Evolutionary conservation across 148 eudicot genomes (phyloP).

Genomic region (Fallopia convolvulus): DNA sequence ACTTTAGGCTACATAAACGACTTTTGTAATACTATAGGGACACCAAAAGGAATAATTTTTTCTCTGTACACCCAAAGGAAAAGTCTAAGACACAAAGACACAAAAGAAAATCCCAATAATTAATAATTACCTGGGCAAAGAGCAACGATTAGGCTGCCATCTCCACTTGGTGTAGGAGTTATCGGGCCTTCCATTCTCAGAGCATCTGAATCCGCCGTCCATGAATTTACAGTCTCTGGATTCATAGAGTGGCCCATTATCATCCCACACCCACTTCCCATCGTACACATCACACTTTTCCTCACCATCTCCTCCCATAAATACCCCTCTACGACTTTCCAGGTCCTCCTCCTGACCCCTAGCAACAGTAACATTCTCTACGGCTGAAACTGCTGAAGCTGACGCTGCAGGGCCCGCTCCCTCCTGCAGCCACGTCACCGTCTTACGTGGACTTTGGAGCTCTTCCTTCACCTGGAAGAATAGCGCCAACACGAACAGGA

Average conservation of each 20-base stretch:
- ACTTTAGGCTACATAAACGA: too few relatives aligned
- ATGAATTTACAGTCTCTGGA: slow-evolving; percentile 62
- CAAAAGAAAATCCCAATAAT: too few relatives aligned
- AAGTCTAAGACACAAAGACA: too few relatives aligned
- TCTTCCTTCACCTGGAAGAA: not conserved
- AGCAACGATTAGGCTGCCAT: slow-evolving; percentile 86
- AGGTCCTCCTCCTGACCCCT: not conserved
- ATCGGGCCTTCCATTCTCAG: slow-evolving; percentile 81
- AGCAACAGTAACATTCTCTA: too few relatives aligned
- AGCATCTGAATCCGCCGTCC: slow-evolving; percentile 81
- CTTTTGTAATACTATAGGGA: too few relatives aligned
- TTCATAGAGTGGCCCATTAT: slow-evolving; percentile 69
- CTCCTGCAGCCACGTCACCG: not conserved
- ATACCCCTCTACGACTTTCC: slow-evolving; percentile 6
- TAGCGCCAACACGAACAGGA: not conserved
- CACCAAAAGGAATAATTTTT: too few relatives aligned
- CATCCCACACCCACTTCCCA: slow-evolving; percentile 97
- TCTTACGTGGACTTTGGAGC: not conserved
- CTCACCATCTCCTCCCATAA: not conserved
- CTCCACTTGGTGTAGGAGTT: slow-evolving; percentile 72
- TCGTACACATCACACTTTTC: slow-evolving; percentile 65
- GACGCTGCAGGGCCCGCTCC: not conserved
- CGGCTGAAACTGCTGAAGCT: not conserved
- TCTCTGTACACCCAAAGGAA: too few relatives aligned
- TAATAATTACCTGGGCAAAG: slow-evolving; percentile 66